These are phyloP conservation scores for Saccharomycopsis capsularis DNA, from an alignment of 805 yeast species.

Conservation along the genomic window DNA sequence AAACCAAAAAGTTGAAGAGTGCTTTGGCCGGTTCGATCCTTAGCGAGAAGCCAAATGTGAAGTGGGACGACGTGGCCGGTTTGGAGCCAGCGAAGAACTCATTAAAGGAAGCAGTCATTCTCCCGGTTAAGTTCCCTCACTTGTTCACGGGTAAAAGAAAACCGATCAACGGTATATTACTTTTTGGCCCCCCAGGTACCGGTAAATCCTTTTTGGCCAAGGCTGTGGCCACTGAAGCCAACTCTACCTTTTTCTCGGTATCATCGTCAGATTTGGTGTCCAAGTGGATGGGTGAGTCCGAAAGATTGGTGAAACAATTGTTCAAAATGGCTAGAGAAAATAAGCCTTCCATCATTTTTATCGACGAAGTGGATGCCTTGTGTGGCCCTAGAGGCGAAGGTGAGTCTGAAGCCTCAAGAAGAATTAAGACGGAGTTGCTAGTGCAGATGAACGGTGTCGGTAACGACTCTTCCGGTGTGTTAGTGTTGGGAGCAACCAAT, in stretches of 20 bases:
- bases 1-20: conserved; percentile 80
- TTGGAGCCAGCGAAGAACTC: conserved; percentile 94
- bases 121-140: conserved; percentile 95
- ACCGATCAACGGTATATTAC: conserved; percentile 83
- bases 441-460: conserved; percentile 99
- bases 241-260: conserved; percentile 92
- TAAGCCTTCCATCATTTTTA: conserved; percentile 91
- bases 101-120: conserved; percentile 90
- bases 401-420: conserved; percentile 90
- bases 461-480: conserved; percentile 83
- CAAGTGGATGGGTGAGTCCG: conserved; percentile 99
- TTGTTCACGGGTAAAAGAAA: conserved; percentile 89
- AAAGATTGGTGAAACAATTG: conserved; percentile 88
- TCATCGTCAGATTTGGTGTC: conserved; percentile 94
- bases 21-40: conserved; percentile 90
- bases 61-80: conserved; percentile 96
- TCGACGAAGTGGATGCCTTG: conserved; percentile 96
- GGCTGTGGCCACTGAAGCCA: conserved; percentile 98
- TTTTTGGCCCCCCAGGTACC: conserved; percentile 95
- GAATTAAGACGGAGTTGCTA: conserved; percentile 90
- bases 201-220: conserved; percentile 96
- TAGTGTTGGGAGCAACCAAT: conserved; percentile 95
- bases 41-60: conserved; percentile 85
- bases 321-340: conserved; percentile 95
- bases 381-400: conserved; percentile 99